These are phyloP conservation scores for Podochytrium sp. DNA, from an alignment of 192 early-diverging fungal genomes.

Conservation along the genomic window DNA sequence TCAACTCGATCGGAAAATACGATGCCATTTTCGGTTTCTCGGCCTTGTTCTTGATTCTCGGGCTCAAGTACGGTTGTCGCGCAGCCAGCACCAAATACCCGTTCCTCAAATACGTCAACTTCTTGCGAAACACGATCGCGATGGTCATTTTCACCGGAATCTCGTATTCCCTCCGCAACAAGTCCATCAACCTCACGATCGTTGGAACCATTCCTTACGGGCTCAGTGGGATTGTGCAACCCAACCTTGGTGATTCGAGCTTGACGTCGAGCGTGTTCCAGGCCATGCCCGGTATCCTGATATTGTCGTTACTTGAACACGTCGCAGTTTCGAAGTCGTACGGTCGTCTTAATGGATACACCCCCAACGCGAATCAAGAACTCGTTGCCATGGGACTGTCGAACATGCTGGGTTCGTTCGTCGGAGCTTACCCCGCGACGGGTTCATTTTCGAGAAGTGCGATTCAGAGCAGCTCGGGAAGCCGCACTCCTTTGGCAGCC, in stretches of 20 bases:
- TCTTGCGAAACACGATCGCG: conserved; percentile 73
- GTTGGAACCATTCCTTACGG: conserved; percentile 76
- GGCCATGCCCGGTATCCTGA: conserved; percentile 63
- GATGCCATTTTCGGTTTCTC: conserved; percentile 63
- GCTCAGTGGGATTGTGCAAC: conserved; percentile 48
- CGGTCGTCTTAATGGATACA: conserved; percentile 84
- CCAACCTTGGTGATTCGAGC: conserved; percentile 54
- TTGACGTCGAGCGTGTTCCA: conserved; percentile 33
- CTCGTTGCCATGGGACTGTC: conserved; percentile 83
- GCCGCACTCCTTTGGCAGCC: conserved; percentile 78
- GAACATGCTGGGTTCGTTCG: conserved; percentile 85
- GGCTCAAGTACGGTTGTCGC: conserved; percentile 34
- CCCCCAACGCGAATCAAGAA: conserved; percentile 85
- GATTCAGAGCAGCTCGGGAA: conserved; percentile 86
- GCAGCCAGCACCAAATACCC: neutral
- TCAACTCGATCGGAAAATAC: conserved; percentile 26
- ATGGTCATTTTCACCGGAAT: conserved; percentile 75
- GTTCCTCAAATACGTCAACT: conserved; percentile 65
- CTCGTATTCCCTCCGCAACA: conserved; percentile 66
- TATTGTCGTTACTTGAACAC: conserved; percentile 87
- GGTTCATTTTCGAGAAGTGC: conserved; percentile 95
- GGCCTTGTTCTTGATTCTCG: conserved; percentile 45
- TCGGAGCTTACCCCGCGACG: conserved; percentile 87
- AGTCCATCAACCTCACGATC: conserved; percentile 50
- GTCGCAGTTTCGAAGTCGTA: conserved; percentile 87